phyloP scores from a whole-genome alignment of 345 rosid species.

The Chamaenerion angustifolium region DNA sequence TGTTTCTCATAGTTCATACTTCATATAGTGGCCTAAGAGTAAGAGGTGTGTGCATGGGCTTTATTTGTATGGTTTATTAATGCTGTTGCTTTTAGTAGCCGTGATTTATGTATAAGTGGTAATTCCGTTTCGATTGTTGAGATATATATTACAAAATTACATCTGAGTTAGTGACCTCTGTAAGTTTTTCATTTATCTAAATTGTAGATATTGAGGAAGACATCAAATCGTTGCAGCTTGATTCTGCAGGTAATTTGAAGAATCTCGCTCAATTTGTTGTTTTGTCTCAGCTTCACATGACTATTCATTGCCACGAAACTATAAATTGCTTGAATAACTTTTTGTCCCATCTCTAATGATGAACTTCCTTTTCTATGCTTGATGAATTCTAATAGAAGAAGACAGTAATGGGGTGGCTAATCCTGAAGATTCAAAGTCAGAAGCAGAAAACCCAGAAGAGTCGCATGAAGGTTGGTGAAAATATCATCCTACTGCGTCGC shows the following conservation, averaged over 20 bases:
- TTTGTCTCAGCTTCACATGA: too few relatives aligned
- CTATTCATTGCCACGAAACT: too few relatives aligned
- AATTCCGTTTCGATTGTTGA: too few relatives aligned
- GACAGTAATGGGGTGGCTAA: conserved; percentile 10
- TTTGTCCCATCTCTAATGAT: neutral
- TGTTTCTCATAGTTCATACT: too few relatives aligned
- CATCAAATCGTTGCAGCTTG: conserved; percentile 8
- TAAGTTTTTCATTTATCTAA: neutral
- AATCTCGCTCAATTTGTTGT: neutral
- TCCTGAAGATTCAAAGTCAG: conserved; percentile 9
- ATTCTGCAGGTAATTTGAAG: conserved; percentile 6
- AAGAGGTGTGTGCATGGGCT: too few relatives aligned
- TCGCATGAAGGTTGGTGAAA: conserved; percentile 11
- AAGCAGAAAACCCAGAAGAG: conserved; percentile 8
- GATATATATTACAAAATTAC: too few relatives aligned
- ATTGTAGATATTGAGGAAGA: conserved; percentile 10
- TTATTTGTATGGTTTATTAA: too few relatives aligned
- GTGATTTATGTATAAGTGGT: too few relatives aligned
- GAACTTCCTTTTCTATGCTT: neutral
- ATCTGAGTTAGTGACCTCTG: too few relatives aligned
- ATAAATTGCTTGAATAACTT: neutral
- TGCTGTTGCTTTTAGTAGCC: too few relatives aligned
- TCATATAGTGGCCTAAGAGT: too few relatives aligned
- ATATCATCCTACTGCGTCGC: neutral
- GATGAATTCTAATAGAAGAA: conserved; percentile 4